Base-by-base conservation (phyloP, 2,329 filamentous ascomycete species). In the Aspergillus spinulosporus region DNA sequence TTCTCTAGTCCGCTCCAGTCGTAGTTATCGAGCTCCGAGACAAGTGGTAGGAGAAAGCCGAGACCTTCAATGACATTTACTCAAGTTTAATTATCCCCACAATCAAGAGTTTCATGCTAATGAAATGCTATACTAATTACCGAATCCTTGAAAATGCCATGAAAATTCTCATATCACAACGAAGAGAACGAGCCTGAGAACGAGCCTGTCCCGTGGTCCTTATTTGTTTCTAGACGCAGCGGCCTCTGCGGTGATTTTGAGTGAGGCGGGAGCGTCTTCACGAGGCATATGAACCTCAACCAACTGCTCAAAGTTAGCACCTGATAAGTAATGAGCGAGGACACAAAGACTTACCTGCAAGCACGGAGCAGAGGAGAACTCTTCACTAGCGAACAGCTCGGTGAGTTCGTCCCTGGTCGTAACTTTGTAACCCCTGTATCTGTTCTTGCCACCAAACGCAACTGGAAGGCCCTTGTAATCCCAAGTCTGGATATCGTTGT, bases 401-500 rank as follows among this genome's bases (percentile, higher is more conserved):
- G 88, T 82, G 34, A 92, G 74, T 68, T 92, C 84, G 29, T 83
- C 78, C 75, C 86, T 87, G 15, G 85, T 90, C 75, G 84, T 87
- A 63, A 90, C 80, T 46, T 84, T 77, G 71, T 87, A 88, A 45
- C 84, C 89, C 70, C 83, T 81, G 60, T 82, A 81, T 42, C 80
- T 78, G 15, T 82, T 78, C 12, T 76, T 68, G 1, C 82, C 88
- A 43, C 89, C 88, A 67, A 94, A 91, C 0, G 84, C 83, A 3
- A 79, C 78, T 1, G 89, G 82, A 0, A 92, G 74, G 15, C 85
- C 84, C 70, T 84, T 85, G 78, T 87, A 89, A 49, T 87, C 80
- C 92, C 92, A 96, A 7, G 78, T 72, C 57, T 83, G 80, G 55
- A 96, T 86, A 68, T 96, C 89, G 68, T 96, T 96, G 78, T 96